phyloP scores from a whole-genome alignment of 352 stramenopile genomes.

The Phytophthora sansomeana region DNA sequence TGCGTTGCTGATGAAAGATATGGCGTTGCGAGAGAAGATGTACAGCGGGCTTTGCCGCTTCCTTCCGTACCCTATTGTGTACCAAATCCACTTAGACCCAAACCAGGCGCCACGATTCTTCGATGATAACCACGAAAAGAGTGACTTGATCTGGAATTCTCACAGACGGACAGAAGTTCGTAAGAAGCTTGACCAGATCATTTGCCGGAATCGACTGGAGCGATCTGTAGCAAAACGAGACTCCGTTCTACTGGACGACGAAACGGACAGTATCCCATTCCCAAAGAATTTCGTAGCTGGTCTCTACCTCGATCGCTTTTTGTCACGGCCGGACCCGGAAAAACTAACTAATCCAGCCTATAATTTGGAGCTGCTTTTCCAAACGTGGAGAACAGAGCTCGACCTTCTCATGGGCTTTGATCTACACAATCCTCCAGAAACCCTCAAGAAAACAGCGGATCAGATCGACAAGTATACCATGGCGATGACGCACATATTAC shows the following conservation, averaged over 20 bases:
- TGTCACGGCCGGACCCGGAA: slow-evolving; percentile 74
- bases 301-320: slow-evolving; percentile 79
- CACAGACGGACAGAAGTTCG: slow-evolving; percentile 78
- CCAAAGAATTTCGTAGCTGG: slow-evolving; percentile 77
- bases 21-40: slow-evolving; percentile 72
- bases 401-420: slow-evolving; percentile 66
- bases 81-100: slow-evolving; percentile 84
- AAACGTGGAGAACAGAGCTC: slow-evolving; percentile 71
- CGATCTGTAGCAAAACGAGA: slow-evolving; percentile 80
- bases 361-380: slow-evolving; percentile 82
- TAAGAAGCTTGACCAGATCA: slow-evolving; percentile 78
- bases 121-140: slow-evolving; percentile 87
- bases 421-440: slow-evolving; percentile 64
- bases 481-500: slow-evolving; percentile 75
- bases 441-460: slow-evolving; percentile 54
- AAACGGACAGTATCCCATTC: slow-evolving; percentile 66
- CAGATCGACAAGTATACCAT: slow-evolving; percentile 77
- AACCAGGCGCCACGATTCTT: slow-evolving; percentile 79
- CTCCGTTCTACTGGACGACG: slow-evolving; percentile 74
- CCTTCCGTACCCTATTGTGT: slow-evolving; percentile 83
- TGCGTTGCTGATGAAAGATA: slow-evolving; percentile 77
- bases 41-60: slow-evolving; percentile 78
- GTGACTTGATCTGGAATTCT: slow-evolving; percentile 87
- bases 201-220: slow-evolving; percentile 80
- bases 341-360: slow-evolving; percentile 80